These are phyloP conservation scores for Bullera alba DNA, from an alignment of 768 basidiomycete species.

Conservation along the genomic window DNA sequence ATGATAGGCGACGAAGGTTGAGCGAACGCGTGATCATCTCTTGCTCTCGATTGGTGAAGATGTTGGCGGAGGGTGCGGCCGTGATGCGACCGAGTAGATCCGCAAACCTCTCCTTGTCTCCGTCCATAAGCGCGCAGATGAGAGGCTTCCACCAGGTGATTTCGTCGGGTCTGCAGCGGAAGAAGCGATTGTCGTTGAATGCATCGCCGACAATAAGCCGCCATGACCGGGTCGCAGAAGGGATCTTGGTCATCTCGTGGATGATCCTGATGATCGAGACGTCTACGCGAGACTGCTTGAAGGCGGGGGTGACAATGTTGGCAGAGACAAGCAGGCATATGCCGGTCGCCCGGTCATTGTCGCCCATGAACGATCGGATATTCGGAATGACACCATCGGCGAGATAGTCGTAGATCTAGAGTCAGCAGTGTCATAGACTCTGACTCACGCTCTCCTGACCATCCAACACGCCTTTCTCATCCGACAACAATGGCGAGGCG, in stretches of 20 bases:
- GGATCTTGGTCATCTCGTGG: conserved; percentile 68
- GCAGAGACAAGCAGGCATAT: conserved; percentile 77
- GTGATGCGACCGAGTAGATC: conserved; percentile 73
- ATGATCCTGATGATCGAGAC: conserved; percentile 60
- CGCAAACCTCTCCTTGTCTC: conserved; percentile 74
- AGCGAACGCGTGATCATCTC: conserved; percentile 82
- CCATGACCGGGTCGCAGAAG: conserved; percentile 77
- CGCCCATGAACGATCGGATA: conserved; percentile 69
- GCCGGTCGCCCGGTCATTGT: conserved; percentile 73
- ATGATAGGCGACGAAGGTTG: conserved; percentile 79
- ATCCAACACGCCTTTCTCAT: background rate
- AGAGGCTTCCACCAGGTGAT: conserved; percentile 67
- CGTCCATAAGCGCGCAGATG: conserved; percentile 70
- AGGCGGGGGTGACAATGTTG: conserved; percentile 70
- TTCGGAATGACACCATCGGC: conserved; percentile 64
- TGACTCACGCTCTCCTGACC: conserved; percentile 4
- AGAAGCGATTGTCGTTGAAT: conserved; percentile 77
- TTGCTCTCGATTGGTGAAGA: conserved; percentile 90
- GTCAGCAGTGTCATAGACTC: background rate
- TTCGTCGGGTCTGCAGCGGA: conserved; percentile 50
- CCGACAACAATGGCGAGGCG: background rate
- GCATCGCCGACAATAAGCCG: conserved; percentile 68
- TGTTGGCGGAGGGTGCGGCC: conserved; percentile 82
- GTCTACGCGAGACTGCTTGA: conserved; percentile 68
- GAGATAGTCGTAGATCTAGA: conserved; percentile 65